Base-by-base conservation (phyloP, 2,329 filamentous ascomycete genomes). In the Alternaria arborescens region DNA sequence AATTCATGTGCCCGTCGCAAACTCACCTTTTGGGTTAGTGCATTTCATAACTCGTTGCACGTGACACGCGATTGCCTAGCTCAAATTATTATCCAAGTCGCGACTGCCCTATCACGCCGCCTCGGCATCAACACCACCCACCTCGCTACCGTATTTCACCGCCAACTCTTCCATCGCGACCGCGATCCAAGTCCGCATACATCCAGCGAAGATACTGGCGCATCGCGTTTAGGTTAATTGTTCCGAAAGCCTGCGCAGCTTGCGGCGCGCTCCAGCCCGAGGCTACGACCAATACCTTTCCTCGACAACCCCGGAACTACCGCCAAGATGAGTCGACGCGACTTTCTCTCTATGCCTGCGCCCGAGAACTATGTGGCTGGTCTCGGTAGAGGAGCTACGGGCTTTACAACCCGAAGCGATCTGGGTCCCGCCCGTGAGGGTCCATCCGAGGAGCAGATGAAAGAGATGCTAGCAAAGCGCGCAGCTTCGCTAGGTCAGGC, bases 321-420 rank as follows among this genome's bases (percentile, higher is more conserved):
- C 67, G 62, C 57, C 70, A 77, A 62, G 5, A 89, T 89, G 88
- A 85, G 86, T 58, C 85, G 86, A 72, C 90, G 93, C 83, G 93
- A 97, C 80, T 98, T 98, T 75, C 81, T 98, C 62, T 94, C 87
- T 80, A 93, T 97, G 80, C 89, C 91, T 54, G 84, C 84, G 72
- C 84, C 84, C 44, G 84, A 85, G 71, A 86, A 86, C 77, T 86
- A 86, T 70, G 94, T 99, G 66, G 95, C 95, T 66, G 95, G 95
- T 87, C 89, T 99, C 65, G 95, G 95, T 81, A 91, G 96, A 85
- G 95, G 95, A 82, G 96, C 96, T 22, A 99, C 95, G 8, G 95
- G 96, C 62, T 99, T 99, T 82, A 98, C 95, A 16, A 99, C 95
- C 41, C 89, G 96, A 73, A 98, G 94, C 58, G 95, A 99, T 86